A percentile compares a stretch with the other conserved stretches of the same genome.
Conservation (phyloP, 345 rosid genomes). For the Linum usitatissimum region DNA sequence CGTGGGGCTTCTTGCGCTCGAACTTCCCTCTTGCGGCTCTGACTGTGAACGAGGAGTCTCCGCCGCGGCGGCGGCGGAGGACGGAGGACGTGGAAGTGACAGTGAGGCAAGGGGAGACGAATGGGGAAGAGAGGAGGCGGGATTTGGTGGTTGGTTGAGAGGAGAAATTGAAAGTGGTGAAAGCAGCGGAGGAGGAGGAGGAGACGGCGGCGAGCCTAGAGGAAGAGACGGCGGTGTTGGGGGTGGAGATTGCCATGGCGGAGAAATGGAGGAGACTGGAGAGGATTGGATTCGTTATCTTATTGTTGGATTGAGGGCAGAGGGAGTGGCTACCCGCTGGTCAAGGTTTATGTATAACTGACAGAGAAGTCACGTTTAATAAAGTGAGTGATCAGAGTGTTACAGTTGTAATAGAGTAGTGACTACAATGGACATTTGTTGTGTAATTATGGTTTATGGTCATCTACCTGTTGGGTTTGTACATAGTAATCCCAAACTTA, state of each 20-base stretch:
- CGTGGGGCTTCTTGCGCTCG: constrained; percentile 90
- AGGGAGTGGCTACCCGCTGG: not conserved
- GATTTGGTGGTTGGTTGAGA: constrained; percentile 23
- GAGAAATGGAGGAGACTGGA: constrained; percentile 10
- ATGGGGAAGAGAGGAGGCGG: constrained; percentile 51
- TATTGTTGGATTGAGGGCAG: not conserved
- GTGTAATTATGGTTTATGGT: too few species aligned
- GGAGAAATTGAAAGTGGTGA: constrained; percentile 19
- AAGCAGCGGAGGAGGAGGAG: constrained; percentile 26
- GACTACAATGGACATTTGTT: too few species aligned
- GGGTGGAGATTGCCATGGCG: constrained; percentile 2
- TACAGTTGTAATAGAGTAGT: too few species aligned
- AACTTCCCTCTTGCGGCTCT: constrained; percentile 87
- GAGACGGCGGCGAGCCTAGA: constrained; percentile 20
- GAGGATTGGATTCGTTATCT: constrained; percentile 25
- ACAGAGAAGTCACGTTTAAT: too few species aligned
- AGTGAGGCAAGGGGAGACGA: constrained; percentile 35
- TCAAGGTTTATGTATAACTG: not conserved
- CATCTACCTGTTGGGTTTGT: too few species aligned
- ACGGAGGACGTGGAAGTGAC: constrained; percentile 21
- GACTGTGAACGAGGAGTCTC: constrained; percentile 41
- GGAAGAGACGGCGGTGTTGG: not conserved
- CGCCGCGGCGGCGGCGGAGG: constrained; percentile 10
- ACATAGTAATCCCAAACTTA: too few species aligned
- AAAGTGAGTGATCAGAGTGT: too few species aligned